Evolutionary conservation across 805 yeast genomes (phyloP).

Genomic region (Monosporozyma solicola): DNA sequence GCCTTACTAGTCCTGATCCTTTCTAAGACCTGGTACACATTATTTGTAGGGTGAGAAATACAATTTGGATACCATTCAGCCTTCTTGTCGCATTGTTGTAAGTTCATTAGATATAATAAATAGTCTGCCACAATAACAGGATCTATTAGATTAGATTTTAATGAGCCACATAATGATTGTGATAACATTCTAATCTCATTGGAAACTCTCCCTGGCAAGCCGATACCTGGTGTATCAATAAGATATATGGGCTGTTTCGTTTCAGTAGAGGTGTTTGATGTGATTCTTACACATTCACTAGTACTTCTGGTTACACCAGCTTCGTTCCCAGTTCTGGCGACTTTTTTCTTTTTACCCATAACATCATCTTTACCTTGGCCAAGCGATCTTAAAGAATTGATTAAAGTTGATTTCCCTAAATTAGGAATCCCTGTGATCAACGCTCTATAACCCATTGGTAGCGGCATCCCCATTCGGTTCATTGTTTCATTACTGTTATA

Average conservation of each 20-base stretch:
- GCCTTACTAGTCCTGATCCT: constrained; percentile 40
- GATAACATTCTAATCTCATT: constrained; percentile 63
- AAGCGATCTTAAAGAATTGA: constrained; percentile 58
- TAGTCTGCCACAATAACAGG: constrained; percentile 84
- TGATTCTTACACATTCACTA: constrained; percentile 61
- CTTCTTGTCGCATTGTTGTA: constrained; percentile 29
- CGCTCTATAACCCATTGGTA: constrained; percentile 73
- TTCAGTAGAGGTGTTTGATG: background rate
- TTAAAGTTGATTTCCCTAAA: constrained; percentile 88
- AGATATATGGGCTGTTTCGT: constrained; percentile 46
- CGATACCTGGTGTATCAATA: constrained; percentile 90
- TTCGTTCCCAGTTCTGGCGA: constrained; percentile 73
- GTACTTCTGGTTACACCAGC: constrained; percentile 87
- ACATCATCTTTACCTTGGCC: constrained; percentile 16
- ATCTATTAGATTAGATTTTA: constrained; percentile 60
- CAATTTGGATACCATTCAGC: constrained; percentile 9
- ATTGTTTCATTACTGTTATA: constrained; percentile 32
- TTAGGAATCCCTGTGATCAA: constrained; percentile 93
- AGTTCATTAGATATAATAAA: constrained; percentile 62
- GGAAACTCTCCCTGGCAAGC: constrained; percentile 56
- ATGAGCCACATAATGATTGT: constrained; percentile 66
- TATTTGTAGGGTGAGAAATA: constrained; percentile 55
- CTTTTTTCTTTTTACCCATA: constrained; percentile 38
- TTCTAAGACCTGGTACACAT: constrained; percentile 46
- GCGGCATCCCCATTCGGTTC: constrained; percentile 42